phyloP scores from a whole-genome alignment of 495 filamentous ascomycete genomes.

The Aeminium ludgeri region DNA sequence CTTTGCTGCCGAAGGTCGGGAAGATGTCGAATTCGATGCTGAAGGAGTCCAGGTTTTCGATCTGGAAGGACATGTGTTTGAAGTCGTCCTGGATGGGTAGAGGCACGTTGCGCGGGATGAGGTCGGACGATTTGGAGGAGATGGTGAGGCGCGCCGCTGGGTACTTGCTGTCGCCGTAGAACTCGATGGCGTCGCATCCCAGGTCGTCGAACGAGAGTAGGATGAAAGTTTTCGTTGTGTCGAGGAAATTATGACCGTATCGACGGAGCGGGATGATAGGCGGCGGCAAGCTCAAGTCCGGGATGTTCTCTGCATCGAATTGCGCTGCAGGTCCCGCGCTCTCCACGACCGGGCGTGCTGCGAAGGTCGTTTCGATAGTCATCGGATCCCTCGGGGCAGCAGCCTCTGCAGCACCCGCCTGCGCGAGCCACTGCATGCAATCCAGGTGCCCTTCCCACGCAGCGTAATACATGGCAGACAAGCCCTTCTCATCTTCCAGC shows the following conservation, averaged over 20 bases:
- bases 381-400: slow-evolving; percentile 29
- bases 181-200: slow-evolving; percentile 54
- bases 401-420: background rate
- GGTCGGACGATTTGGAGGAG: slow-evolving; percentile 83
- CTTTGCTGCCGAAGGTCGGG: slow-evolving; percentile 90
- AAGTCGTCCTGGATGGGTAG: slow-evolving; percentile 93
- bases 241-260: slow-evolving; percentile 95
- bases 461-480: slow-evolving; percentile 94
- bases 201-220: slow-evolving; percentile 71
- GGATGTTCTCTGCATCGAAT: slow-evolving; percentile 71
- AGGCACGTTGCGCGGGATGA: slow-evolving; percentile 88
- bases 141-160: slow-evolving; percentile 90
- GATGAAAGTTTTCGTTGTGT: slow-evolving; percentile 77
- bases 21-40: slow-evolving; percentile 95
- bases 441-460: slow-evolving; percentile 94
- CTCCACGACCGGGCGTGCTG: background rate
- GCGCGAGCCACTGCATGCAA: slow-evolving; percentile 67
- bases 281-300: slow-evolving; percentile 78
- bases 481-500: slow-evolving; percentile 74
- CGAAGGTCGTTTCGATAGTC: slow-evolving; percentile 22
- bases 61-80: slow-evolving; percentile 80
- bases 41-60: slow-evolving; percentile 83
- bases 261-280: slow-evolving; percentile 87
- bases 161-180: slow-evolving; percentile 91
- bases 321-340: slow-evolving; percentile 40